Base-by-base conservation (phyloP, 179 eudicot species). In the Monotropa hypopitys region DNA sequence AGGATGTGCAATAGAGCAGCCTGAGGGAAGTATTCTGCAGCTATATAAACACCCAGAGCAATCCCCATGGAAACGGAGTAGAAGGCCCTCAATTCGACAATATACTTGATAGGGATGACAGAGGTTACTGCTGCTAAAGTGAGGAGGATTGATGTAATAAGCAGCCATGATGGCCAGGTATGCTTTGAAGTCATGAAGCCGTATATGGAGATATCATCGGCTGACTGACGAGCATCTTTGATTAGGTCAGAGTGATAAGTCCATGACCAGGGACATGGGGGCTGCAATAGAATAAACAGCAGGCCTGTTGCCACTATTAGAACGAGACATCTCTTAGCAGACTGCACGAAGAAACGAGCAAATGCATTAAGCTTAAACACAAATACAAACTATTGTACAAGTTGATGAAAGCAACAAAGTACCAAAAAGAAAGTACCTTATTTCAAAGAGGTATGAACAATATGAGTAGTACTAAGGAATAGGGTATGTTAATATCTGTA, bases 121-220 rank as follows among this genome's bases (percentile, higher is more conserved):
- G 97, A 93, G 54, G 98, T 91, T 70, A 88, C 83, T 63, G 96
- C 95, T 45, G 98, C 97, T 16, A 95, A 90, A 38, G 95, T 88
- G 78, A 95, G 98, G 45, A 95, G 89, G 81, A 90, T 86, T 33
- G 94, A 86, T 50, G 85, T 79, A 72, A 95, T 90, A 49, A 95
- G 98, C 67, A 95, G 87, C 99, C 99, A 95, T 66, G 99, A 88
- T 53, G 98, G 99, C 99, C 99, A 95, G 72, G 98, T 91, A 73
- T 95, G 94, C 85, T 91, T 93, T 72, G 90, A 76, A 38, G 97
- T 86, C 85, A 88, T 77, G 84, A 91, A 89, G 72, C 99, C 99
- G 61, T 96, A 93, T 38, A 96, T 96, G 62, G 97, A 87, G 78
- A 96, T 84, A 80, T 96, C 99, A 81, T 96, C 99, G 18, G 90